Evolutionary conservation across 805 yeast genomes (phyloP).

Genomic region (Spathaspora hagerdaliae): DNA sequence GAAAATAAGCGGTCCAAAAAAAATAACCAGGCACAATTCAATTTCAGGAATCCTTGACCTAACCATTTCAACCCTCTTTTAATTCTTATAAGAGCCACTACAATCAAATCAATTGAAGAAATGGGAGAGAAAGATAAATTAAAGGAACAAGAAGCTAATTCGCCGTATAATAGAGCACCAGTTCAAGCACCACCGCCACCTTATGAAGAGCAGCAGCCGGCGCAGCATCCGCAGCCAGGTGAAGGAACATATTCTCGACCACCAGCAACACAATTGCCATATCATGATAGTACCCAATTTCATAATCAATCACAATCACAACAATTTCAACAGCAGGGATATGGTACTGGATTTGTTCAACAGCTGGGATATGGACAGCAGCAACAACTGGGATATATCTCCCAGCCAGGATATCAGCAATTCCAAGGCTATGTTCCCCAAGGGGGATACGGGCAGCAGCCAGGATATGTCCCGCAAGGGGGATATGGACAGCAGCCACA

Average conservation of each 20-base stretch:
- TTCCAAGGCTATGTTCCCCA: slow-evolving; percentile 2
- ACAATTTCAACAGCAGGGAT: slow-evolving; percentile 1
- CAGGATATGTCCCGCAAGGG: background rate
- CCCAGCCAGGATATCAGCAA: slow-evolving; percentile 1
- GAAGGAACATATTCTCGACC: background rate
- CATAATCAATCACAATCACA: background rate
- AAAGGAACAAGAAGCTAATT: slow-evolving; percentile 4
- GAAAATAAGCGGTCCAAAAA: background rate
- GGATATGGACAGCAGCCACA: background rate
- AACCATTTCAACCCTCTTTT: background rate
- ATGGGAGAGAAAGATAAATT: slow-evolving; percentile 6
- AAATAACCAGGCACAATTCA: background rate
- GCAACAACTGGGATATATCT: too few species aligned
- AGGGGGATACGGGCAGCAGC: slow-evolving; percentile 1
- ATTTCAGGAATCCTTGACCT: background rate
- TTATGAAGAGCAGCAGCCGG: slow-evolving; percentile 1
- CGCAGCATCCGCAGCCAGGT: too few species aligned
- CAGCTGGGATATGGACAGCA: background rate
- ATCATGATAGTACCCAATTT: background rate
- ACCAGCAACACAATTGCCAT: too few species aligned
- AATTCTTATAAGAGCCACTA: background rate
- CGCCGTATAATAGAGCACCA: slow-evolving; percentile 2
- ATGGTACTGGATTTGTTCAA: background rate
- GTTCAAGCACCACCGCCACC: slow-evolving; percentile 9
- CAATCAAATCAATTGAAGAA: background rate